phyloP scores from a whole-genome alignment of 2,329 filamentous ascomycete genomes.

The Hysterium pulicare region DNA sequence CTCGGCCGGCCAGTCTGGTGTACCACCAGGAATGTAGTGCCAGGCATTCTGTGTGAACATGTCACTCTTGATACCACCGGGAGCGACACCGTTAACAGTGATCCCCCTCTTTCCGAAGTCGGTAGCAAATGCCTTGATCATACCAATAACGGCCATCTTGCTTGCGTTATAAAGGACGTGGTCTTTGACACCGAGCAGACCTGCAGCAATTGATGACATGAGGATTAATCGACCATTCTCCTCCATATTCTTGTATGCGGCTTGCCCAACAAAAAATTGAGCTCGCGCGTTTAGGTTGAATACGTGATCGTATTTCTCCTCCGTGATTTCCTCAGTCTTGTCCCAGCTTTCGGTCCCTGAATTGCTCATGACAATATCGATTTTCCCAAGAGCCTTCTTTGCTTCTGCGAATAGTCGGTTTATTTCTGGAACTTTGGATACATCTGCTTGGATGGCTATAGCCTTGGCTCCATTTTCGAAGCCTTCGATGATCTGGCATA shows the following conservation, averaged over 20 bases:
- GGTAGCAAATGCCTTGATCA: constrained; percentile 68
- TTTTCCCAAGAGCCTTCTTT: constrained; percentile 41
- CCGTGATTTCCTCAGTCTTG: constrained; percentile 64
- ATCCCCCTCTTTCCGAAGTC: constrained; percentile 67
- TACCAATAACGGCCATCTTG: constrained; percentile 71
- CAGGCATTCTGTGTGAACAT: constrained; percentile 69
- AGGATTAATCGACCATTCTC: constrained; percentile 70
- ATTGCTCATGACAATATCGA: constrained; percentile 53
- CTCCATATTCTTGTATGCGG: constrained; percentile 68
- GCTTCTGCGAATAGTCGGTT: constrained; percentile 52
- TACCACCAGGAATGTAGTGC: constrained; percentile 48
- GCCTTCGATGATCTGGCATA: constrained; percentile 44
- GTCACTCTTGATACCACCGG: constrained; percentile 70
- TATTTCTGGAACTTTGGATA: constrained; percentile 54
- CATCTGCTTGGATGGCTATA: constrained; percentile 59
- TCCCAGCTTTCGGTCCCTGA: constrained; percentile 64
- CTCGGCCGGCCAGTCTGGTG: constrained; percentile 47
- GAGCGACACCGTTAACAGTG: constrained; percentile 70
- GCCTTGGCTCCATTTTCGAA: constrained; percentile 50
- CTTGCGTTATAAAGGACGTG: constrained; percentile 69
- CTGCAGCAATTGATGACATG: constrained; percentile 68
- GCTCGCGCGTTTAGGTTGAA: constrained; percentile 66
- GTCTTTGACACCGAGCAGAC: constrained; percentile 65
- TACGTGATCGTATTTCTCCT: constrained; percentile 69
- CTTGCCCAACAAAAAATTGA: constrained; percentile 76